These are phyloP conservation scores for Diaporthe eres DNA, from an alignment of 2,329 filamentous ascomycete species.

Conservation along the genomic window DNA sequence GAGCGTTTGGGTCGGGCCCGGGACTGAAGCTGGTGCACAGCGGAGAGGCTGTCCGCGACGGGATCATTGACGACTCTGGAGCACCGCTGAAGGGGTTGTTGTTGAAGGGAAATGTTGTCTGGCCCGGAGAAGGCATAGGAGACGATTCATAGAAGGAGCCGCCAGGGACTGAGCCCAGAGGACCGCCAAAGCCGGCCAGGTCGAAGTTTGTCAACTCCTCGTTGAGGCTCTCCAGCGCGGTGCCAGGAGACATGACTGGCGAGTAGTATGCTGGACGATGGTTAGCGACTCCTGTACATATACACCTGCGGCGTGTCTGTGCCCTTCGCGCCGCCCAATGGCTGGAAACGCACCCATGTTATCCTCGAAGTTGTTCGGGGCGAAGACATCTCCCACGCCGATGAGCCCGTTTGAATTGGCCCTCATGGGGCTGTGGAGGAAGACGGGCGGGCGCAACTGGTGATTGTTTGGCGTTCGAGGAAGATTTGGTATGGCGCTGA, in stretches of 20 bases:
- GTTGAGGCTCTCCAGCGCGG: slow-evolving; percentile 40
- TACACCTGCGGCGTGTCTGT: not conserved
- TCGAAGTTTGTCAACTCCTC: slow-evolving; percentile 42
- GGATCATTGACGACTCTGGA: slow-evolving; percentile 39
- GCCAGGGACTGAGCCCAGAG: slow-evolving; percentile 30
- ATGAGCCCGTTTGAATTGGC: slow-evolving; percentile 38
- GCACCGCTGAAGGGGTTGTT: slow-evolving; percentile 40
- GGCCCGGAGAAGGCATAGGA: slow-evolving; percentile 40
- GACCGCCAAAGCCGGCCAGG: slow-evolving; percentile 39
- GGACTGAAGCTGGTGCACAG: slow-evolving; percentile 32
- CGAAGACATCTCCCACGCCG: slow-evolving; percentile 41
- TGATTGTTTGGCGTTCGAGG: slow-evolving; percentile 40
- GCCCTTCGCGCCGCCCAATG: not conserved
- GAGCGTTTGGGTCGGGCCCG: slow-evolving; percentile 9
- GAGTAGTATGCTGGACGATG: slow-evolving; percentile 39
- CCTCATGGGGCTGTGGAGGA: slow-evolving; percentile 41
- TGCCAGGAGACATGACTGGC: slow-evolving; percentile 39
- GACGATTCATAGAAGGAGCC: slow-evolving; percentile 39
- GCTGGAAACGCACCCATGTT: slow-evolving; percentile 40
- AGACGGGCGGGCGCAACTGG: slow-evolving; percentile 40
- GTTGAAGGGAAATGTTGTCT: slow-evolving; percentile 38
- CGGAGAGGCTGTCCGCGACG: slow-evolving; percentile 39
- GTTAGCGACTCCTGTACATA: slow-evolving; percentile 7
- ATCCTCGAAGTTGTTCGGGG: slow-evolving; percentile 34
- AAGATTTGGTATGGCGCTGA: slow-evolving; percentile 35